Base-by-base conservation (phyloP, 2,329 filamentous ascomycete species). In the Aureobasidium sp. region DNA sequence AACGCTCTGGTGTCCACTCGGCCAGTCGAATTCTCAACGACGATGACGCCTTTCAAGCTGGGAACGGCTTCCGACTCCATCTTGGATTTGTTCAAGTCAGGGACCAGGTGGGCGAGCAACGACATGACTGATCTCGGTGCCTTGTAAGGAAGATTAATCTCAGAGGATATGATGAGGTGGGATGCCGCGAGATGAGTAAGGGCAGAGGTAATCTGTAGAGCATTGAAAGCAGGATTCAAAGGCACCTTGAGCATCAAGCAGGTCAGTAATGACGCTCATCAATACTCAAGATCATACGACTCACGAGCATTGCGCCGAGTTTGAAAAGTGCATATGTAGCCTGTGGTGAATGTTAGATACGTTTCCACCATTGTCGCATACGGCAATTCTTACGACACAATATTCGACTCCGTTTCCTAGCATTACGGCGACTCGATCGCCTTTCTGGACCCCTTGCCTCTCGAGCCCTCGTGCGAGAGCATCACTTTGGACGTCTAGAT, bases 261-360 rank as follows among this genome's bases (percentile, higher is more conserved):
- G 25, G 35, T 35, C 40, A 17, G 37, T 40, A 33, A 42, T 2
- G 3, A 21, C 25, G 4, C 10, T 37, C 3, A 33, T 38, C 10
- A 9, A 23, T 1, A 8, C 6, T 19, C 19, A n/a, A n/a, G 54
- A 17, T 35, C 6, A 2, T 29, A 1, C 43, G 49, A 51, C 75
- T 63, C 70, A 84, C 92, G 64, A 97, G 78, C 54, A 97, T 84
- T 25, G 90, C 93, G n/a, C 94, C 94, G 10, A 97, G 81, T 74
- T 97, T 97, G 78, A 93, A 96, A 59, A 94, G 73, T 0, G 92
- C 92, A 74, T 97, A 97, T 6, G 88, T 93, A 21, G 73, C 71
- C 80, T 66, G 49, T 27, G 2, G 13, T 13, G 23, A 15, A 6
- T 6, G 35, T 53, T 5, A 38, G 33, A 7, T 8, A 21, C 17